These are phyloP conservation scores for Alternaria ethzedia DNA, from an alignment of 2,329 filamentous ascomycete genomes.

Conservation along the genomic window DNA sequence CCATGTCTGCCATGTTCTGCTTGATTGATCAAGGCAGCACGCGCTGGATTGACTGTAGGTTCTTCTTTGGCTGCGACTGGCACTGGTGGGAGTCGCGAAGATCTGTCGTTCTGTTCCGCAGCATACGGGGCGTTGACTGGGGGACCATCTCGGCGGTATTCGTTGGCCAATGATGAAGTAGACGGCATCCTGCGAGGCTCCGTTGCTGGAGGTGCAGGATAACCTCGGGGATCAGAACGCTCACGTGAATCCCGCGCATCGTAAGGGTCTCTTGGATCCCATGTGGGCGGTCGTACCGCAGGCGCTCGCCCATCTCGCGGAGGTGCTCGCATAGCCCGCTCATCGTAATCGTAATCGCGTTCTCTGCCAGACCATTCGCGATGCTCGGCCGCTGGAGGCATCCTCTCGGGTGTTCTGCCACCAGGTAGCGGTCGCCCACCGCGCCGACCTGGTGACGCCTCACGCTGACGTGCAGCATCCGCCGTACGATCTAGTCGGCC, in stretches of 20 bases:
- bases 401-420: conserved; percentile 48
- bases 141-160: conserved; percentile 38
- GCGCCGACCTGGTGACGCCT: conserved; percentile 50
- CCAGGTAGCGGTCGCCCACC: conserved; percentile 35
- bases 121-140: conserved; percentile 23
- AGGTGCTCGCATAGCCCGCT: conserved; percentile 43
- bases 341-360: conserved; percentile 48
- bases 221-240: conserved; percentile 40
- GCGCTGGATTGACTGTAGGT: conserved; percentile 51
- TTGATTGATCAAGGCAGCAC: conserved; percentile 51
- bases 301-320: conserved; percentile 40
- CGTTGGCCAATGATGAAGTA: conserved; percentile 26
- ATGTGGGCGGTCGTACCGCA: conserved; percentile 29
- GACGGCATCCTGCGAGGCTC: conserved; percentile 33
- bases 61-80: conserved; percentile 24
- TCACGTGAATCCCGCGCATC: conserved; percentile 38
- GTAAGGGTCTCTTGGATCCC: conserved; percentile 37
- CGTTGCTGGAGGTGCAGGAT: conserved; percentile 22
- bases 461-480: conserved; percentile 48
- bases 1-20: conserved; percentile 39
- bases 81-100: conserved; percentile 22
- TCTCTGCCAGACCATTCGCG: conserved; percentile 43
- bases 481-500: conserved; percentile 53
- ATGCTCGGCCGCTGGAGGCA: conserved; percentile 30
- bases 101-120: conserved; percentile 31